Base-by-base conservation (phyloP, 768 basidiomycete genomes). In the Collybia mongolica region DNA sequence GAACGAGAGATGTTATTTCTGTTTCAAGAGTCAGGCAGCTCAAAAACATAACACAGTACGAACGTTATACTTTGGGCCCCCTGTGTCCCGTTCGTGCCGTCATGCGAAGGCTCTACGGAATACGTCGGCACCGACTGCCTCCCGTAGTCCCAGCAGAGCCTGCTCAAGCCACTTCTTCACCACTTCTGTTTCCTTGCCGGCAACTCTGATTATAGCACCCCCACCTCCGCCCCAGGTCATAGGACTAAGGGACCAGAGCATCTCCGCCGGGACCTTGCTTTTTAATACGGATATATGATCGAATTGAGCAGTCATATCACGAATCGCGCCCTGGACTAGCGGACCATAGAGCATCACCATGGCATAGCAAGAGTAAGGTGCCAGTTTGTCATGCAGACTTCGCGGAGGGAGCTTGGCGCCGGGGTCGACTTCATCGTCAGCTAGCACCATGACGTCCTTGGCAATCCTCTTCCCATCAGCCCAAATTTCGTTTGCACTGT, bases 311-410 rank as follows among this genome's bases (percentile, higher is more conserved):
- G 67, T 60, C 43, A 98, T 71, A 42, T 73, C 64, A 1, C 62
- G 48, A 26, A 88, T 71, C 5, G 86, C 68, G 1, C 59, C 59
- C 39, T 71, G 66, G 17, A 84, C 72, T 48, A 75, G 65, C 0
- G 88, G 86, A 3, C 95, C 96, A 54, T 79, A 81, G 53, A 98
- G 76, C 53, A 97, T 73, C 17, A 96, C 66, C 55, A 84, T 94
- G 17, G 92, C 93, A 66, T 96, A 98, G 67, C 93, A 95, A 6
- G 88, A 79, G 63, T 96, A 98, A 2, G 93, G 93, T 7, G 72
- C 74, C 48, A 97, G 74, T 51, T 77, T 77, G 39, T 85, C 80
- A 7, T 64, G 70, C 38, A 92, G 77, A 5, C 76, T 66, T 28
- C 83, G 80, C 44, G 62, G 62, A 18, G 69, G 69, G 17, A 74